Conservation (phyloP, 2,329 filamentous ascomycete genomes). For the Pseudonectria buxi region DNA sequence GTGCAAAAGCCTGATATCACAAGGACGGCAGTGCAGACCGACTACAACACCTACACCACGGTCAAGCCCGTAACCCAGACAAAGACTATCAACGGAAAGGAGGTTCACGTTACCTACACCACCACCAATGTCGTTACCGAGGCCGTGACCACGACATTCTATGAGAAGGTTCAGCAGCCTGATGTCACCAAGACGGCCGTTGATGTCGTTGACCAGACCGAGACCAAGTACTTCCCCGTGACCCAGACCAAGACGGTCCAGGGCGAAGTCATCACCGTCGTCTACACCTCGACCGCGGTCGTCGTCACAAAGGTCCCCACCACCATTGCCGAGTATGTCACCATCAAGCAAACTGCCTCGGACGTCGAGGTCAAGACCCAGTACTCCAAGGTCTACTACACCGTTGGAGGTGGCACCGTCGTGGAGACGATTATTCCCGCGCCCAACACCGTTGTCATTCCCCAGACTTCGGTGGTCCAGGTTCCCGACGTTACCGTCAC, state of each 20-base stretch:
- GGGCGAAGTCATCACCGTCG: constrained; percentile 19
- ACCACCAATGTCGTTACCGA: constrained; percentile 19
- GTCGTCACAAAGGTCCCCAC: constrained; percentile 26
- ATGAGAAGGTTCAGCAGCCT: constrained; percentile 26
- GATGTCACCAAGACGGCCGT: constrained; percentile 28
- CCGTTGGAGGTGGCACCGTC: constrained; percentile 20
- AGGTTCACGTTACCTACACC: constrained; percentile 13
- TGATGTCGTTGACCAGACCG: constrained; percentile 32
- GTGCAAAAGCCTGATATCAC: constrained; percentile 24
- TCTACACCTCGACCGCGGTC: constrained; percentile 23
- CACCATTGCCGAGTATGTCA: constrained; percentile 8
- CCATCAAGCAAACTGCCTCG: constrained; percentile 7
- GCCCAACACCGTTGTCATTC: constrained; percentile 20
- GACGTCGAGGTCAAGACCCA: constrained; percentile 15
- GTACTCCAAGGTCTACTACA: constrained; percentile 20
- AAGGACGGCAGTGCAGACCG: constrained; percentile 21
- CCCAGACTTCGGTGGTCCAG: constrained; percentile 18
- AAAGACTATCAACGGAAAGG: constrained; percentile 19
- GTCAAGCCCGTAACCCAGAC: constrained; percentile 34
- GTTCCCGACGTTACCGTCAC: constrained; percentile 16
- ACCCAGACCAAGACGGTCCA: constrained; percentile 30
- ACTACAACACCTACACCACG: constrained; percentile 34
- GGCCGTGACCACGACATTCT: constrained; percentile 23
- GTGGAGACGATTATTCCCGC: constrained; percentile 25
- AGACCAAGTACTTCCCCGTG: constrained; percentile 39